Conservation (phyloP, 2,329 filamentous ascomycete species). For the Apiospora pterosperma region DNA sequence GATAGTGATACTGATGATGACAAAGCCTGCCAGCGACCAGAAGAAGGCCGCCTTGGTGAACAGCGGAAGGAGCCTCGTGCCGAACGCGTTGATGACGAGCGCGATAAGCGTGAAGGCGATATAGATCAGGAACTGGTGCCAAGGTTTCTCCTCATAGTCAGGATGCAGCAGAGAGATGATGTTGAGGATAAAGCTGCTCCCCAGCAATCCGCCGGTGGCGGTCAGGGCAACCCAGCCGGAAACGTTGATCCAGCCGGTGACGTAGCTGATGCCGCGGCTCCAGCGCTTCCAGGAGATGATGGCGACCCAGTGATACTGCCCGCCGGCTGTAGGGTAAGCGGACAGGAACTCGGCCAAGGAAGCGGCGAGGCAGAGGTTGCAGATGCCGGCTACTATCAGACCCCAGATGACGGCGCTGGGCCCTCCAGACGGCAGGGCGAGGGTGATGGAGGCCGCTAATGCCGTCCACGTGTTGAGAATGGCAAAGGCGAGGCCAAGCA, state of each 20-base stretch:
- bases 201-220: conserved; percentile 65
- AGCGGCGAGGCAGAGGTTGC: conserved; percentile 66
- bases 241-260: conserved; percentile 70
- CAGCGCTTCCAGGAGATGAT: conserved; percentile 57
- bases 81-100: conserved; percentile 63
- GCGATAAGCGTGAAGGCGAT: conserved; percentile 59
- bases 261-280: conserved; percentile 63
- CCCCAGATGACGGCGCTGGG: conserved; percentile 73
- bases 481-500: conserved; percentile 45
- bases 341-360: conserved; percentile 70
- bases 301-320: conserved; percentile 72
- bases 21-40: conserved; percentile 68
- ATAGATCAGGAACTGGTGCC: conserved; percentile 75
- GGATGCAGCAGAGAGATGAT: conserved; percentile 60
- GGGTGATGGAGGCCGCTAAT: conserved; percentile 41
- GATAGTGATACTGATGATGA: conserved; percentile 66
- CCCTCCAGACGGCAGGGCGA: conserved; percentile 65
- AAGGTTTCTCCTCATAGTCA: conserved; percentile 53
- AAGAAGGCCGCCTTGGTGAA: conserved; percentile 68
- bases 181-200: conserved; percentile 63
- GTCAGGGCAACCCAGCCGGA: conserved; percentile 70
- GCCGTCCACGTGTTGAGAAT: conserved; percentile 48
- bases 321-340: conserved; percentile 57
- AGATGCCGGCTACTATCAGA: conserved; percentile 58
- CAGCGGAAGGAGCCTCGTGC: conserved; percentile 57